Evolutionary conservation across 805 yeast species (phyloP).

Genomic region (Lipomyces sp.): DNA sequence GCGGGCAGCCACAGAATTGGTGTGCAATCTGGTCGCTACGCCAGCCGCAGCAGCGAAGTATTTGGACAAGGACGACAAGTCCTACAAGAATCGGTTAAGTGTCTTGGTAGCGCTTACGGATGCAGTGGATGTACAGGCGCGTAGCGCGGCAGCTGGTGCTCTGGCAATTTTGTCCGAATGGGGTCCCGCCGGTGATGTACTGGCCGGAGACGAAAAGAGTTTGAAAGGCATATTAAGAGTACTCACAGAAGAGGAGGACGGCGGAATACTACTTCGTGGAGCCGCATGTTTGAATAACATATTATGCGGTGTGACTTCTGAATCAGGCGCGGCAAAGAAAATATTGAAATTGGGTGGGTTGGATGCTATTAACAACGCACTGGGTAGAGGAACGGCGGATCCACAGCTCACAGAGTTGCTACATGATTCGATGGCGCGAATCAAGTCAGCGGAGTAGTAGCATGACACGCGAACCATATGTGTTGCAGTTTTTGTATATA

Average conservation of each 20-base stretch:
- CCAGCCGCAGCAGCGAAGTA: conserved; percentile 47
- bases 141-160: conserved; percentile 50
- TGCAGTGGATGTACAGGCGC: conserved; percentile 44
- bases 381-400: not conserved
- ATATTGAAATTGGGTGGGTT: conserved; percentile 6
- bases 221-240: conserved; percentile 38
- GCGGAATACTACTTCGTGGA: conserved; percentile 42
- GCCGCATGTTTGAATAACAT: conserved; percentile 41
- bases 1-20: conserved; percentile 64
- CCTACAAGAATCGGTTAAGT: conserved; percentile 41
- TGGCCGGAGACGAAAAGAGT: conserved; percentile 42
- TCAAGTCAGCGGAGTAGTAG: not conserved
- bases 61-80: conserved; percentile 41
- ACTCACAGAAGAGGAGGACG: conserved; percentile 39
- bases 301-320: conserved; percentile 6
- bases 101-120: conserved; percentile 46
- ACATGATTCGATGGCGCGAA: not conserved
- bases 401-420: conserved; percentile 3
- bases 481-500: not conserved
- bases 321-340: not conserved
- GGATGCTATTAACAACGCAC: conserved; percentile 6
- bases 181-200: conserved; percentile 43
- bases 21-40: conserved; percentile 60
- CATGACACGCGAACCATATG: not conserved
- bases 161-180: conserved; percentile 49